Percentiles rank a stretch among this genome's conserved stretches.
Evolutionary conservation across 225 moss, liverwort and hornwort genomes (phyloP).

Genomic region (Rhytidiadelphus loreus): DNA sequence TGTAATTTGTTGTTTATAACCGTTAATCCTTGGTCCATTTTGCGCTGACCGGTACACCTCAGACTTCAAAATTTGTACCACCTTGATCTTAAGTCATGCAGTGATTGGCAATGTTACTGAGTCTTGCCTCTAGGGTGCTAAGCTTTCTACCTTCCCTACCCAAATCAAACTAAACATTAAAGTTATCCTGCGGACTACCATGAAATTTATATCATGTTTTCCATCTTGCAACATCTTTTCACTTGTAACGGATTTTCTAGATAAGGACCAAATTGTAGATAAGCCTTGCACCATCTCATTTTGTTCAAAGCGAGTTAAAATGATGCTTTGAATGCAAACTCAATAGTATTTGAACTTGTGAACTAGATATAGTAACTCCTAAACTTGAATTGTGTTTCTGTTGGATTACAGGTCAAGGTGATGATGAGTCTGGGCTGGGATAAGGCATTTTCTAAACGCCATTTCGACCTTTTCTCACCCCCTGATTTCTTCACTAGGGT

Average conservation of each 20-base stretch:
- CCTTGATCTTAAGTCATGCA: neutral
- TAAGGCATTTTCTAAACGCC: conserved; percentile 58
- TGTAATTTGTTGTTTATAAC: neutral
- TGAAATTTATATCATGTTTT: neutral
- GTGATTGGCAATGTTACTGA: neutral
- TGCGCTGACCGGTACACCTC: neutral
- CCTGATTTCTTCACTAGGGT: conserved; percentile 87
- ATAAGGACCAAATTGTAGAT: neutral
- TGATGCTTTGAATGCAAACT: neutral
- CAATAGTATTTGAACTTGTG: neutral
- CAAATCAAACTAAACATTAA: neutral
- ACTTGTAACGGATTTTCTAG: neutral
- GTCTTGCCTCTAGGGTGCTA: neutral
- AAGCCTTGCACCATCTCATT: neutral
- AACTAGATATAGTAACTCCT: neutral
- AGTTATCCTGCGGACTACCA: neutral
- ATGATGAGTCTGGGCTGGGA: conserved; percentile 85
- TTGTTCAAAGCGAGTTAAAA: neutral
- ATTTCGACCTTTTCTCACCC: conserved; percentile 78
- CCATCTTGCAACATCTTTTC: neutral
- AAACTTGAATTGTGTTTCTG: neutral
- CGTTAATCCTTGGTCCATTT: neutral
- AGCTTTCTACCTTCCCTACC: neutral
- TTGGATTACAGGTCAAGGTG: conserved; percentile 52
- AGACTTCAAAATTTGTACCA: neutral